phyloP scores from a whole-genome alignment of 805 yeast species.

The Citeromyces nyonsensis region DNA sequence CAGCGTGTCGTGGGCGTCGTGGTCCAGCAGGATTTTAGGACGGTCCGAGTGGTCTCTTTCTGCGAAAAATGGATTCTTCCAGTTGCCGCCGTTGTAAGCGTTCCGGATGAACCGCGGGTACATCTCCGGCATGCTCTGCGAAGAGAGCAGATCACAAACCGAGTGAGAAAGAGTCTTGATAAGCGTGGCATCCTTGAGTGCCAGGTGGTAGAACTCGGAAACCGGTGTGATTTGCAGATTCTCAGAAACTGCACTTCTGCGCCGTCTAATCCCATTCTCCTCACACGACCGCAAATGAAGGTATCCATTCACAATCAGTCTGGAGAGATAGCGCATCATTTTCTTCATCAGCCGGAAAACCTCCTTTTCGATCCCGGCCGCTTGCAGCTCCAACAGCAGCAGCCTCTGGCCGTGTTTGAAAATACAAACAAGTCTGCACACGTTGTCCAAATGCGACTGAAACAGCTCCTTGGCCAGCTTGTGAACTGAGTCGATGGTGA shows the following conservation, averaged over 20 bases:
- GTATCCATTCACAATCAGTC: slow-evolving; percentile 48
- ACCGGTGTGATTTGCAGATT: no score
- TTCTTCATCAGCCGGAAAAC: slow-evolving; percentile 34
- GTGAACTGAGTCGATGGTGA: slow-evolving; percentile 32
- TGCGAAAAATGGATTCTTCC: slow-evolving; percentile 52
- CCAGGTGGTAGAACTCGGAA: no score
- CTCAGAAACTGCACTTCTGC: no score
- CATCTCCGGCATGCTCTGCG: slow-evolving; percentile 35
- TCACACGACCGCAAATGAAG: slow-evolving; percentile 29
- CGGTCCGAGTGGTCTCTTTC: neutral
- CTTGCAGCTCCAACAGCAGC: slow-evolving; percentile 30
- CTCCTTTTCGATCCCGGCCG: slow-evolving; percentile 26
- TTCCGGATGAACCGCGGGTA: slow-evolving; percentile 56
- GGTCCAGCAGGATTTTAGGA: slow-evolving; percentile 31
- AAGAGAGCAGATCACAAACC: slow-evolving; percentile 6
- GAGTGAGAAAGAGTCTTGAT: slow-evolving; percentile 7
- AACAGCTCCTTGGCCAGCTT: slow-evolving; percentile 36
- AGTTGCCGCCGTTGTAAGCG: slow-evolving; percentile 65
- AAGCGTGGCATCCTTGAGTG: slow-evolving; percentile 7
- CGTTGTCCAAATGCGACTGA: slow-evolving; percentile 31
- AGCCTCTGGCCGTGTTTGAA: slow-evolving; percentile 42
- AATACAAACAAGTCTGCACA: slow-evolving; percentile 34
- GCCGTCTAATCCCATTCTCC: neutral
- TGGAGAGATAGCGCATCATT: slow-evolving; percentile 39
- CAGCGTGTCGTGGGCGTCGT: slow-evolving; percentile 24